Base-by-base conservation (phyloP, 177 flowering plant species). In the Vitis hybrid region DNA sequence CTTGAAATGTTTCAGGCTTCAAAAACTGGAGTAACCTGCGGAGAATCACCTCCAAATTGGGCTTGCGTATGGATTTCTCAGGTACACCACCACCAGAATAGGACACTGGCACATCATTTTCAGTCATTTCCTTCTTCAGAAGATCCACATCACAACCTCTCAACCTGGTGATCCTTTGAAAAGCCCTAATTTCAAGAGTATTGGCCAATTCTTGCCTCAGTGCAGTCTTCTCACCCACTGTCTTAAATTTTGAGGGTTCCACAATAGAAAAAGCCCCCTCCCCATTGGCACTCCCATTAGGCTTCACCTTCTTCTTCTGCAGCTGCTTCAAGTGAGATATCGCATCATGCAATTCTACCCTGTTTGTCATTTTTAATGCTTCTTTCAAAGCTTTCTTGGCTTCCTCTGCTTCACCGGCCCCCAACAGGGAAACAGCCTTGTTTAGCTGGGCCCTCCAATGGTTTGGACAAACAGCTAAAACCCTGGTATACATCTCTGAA, bases 361-460 rank as follows among this genome's bases (percentile, higher is more conserved):
- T 80, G 72, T 93, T 91, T 5, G 94, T 93, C 96, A 90, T 88
- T 76, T 92, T 95, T 76, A 95, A 76, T 40, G 97, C 99, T 75
- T 93, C 97, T 80, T 95, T 91, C 82, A 93, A 63, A 30, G 98
- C 94, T 65, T 87, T 89, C 76, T 77, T 86, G n/a, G 98, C 96
- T 59, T 93, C 99, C 32, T 91, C 98, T 60, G 87, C 77, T 74
- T 93, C 98, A 2, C 95, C 93, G 60, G 96, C 98, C 32, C 97
- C 96, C 74, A 91, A 78, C 75, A 95, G 78, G 10, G 97, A 86
- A 23, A 93, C 97, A 13, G 97, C 97, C 83, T 87, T 89, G 79
- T 95, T 95, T 13, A 93, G 88, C 84, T 91, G 97, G 4, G 97
- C 99, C 19, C 92, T 83, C 99, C 99, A 95, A 76, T 95, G 96